A percentile compares a stretch with the other conserved stretches of the same genome.
Evolutionary conservation across 345 rosid species (phyloP).

Genomic region (Clarkia xantiana): DNA sequence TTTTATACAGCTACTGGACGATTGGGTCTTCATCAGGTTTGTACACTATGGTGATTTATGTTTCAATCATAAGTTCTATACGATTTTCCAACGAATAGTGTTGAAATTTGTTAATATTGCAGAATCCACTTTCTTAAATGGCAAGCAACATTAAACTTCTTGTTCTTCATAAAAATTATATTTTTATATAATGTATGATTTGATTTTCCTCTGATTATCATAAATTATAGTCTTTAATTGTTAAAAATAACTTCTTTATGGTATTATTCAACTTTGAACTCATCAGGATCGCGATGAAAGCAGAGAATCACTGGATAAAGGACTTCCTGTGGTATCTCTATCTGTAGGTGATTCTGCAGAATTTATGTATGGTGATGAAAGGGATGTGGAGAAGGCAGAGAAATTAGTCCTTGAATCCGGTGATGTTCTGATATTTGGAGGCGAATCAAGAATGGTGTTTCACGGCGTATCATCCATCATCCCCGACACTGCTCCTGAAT

Average conservation of each 20-base stretch:
- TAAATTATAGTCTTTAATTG: too few species aligned
- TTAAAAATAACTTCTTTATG: too few species aligned
- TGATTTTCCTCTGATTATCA: too few species aligned
- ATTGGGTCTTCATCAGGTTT: constrained; percentile 62
- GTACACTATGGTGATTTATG: background rate
- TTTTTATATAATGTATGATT: too few species aligned
- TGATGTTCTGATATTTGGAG: constrained; percentile 50
- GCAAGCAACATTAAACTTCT: too few species aligned
- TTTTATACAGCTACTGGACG: constrained; percentile 35
- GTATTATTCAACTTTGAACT: background rate
- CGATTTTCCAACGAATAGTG: too few species aligned
- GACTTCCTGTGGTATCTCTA: constrained; percentile 43
- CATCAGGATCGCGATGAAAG: constrained; percentile 52
- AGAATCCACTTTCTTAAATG: too few species aligned
- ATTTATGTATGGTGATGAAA: constrained; percentile 29
- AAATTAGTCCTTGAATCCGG: constrained; percentile 30
- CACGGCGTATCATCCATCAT: constrained; percentile 39
- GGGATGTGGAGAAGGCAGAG: constrained; percentile 24
- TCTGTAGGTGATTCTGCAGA: constrained; percentile 49
- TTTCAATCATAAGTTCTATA: too few species aligned
- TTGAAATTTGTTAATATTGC: too few species aligned
- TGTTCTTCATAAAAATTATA: too few species aligned
- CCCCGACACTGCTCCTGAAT: constrained; percentile 26
- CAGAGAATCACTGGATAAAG: constrained; percentile 19
- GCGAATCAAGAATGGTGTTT: constrained; percentile 37